These are phyloP conservation scores for Gossypium armourianum DNA, from an alignment of 441 rosid species.

Conservation along the genomic window DNA sequence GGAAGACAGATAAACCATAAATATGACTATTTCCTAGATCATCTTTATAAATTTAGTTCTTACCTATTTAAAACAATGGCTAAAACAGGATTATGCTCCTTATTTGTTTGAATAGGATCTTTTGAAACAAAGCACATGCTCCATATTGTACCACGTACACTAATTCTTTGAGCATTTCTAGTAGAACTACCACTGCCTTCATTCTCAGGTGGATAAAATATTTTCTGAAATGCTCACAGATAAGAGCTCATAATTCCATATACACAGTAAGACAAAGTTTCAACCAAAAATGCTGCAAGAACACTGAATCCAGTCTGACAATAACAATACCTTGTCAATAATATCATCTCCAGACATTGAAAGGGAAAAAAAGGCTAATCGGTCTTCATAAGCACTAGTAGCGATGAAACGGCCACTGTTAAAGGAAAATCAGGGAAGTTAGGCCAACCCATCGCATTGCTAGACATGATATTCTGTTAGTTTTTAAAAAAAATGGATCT, in stretches of 20 bases:
- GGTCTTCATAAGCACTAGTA: conserved; percentile 75
- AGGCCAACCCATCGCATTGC: conserved; percentile 10
- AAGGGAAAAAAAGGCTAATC: conserved; percentile 67
- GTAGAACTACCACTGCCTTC: conserved; percentile 31
- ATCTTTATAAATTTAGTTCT: conserved; percentile 22
- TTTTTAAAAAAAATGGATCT: not conserved
- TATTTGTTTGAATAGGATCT: conserved; percentile 37
- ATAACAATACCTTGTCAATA: conserved; percentile 50
- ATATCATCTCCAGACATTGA: conserved; percentile 51
- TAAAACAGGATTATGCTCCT: conserved; percentile 66
- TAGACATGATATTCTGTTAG: conserved; percentile 1
- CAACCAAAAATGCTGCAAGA: conserved; percentile 8
- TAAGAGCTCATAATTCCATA: conserved; percentile 17
- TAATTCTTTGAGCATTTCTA: conserved; percentile 29
- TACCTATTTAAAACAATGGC: conserved; percentile 89
- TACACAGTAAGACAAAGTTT: not conserved
- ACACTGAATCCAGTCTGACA: conserved; percentile 19
- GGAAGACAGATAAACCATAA: conserved; percentile 19
- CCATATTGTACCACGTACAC: conserved; percentile 81
- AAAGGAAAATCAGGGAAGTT: conserved; percentile 20
- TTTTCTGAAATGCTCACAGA: conserved; percentile 41
- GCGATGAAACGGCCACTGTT: conserved; percentile 75
- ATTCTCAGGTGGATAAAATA: conserved; percentile 61
- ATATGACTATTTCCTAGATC: conserved; percentile 15
- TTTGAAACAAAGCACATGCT: conserved; percentile 90